Percentiles rank a stretch among this genome's conserved stretches.
Conservation (phyloP, 306 rosid species). For the Fagus crenata region DNA sequence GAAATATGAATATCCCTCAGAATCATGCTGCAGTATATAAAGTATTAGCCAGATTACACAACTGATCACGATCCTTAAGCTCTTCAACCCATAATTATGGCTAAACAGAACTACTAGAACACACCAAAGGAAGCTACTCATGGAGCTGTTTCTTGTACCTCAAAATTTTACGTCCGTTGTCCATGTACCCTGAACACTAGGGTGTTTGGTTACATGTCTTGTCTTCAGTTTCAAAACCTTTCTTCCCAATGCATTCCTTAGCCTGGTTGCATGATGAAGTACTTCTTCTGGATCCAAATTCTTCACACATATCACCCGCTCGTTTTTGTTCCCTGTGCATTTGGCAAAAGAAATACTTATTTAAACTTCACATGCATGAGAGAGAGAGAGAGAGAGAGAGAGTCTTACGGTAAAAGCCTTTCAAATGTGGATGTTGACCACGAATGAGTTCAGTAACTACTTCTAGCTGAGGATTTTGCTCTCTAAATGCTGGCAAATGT, state of each 20-base stretch:
- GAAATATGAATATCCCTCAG: background rate
- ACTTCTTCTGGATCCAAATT: conserved; percentile 83
- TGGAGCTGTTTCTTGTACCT: conserved; percentile 20
- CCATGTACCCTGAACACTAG: conserved; percentile 97
- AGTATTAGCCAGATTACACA: background rate
- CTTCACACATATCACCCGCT: conserved; percentile 78
- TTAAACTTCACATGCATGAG: background rate
- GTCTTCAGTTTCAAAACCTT: conserved; percentile 89
- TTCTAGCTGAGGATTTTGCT: conserved; percentile 81
- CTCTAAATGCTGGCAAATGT: conserved; percentile 63
- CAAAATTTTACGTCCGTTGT: conserved; percentile 64
- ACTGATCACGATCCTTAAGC: background rate
- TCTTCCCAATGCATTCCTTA: conserved; percentile 86
- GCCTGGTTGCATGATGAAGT: conserved; percentile 58
- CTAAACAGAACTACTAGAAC: background rate
- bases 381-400: background rate
- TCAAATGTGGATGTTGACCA: conserved; percentile 92
- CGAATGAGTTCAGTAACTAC: conserved; percentile 82
- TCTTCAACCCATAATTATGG: background rate
- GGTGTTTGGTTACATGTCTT: conserved; percentile 76
- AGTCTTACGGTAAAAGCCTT: conserved; percentile 72
- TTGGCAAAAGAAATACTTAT: conserved; percentile 20
- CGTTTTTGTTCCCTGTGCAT: conserved; percentile 63
- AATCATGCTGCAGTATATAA: background rate
- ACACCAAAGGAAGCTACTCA: conserved; percentile 23